phyloP scores from a whole-genome alignment of 1,284 basidiomycete species.

The Chiua sp. region DNA sequence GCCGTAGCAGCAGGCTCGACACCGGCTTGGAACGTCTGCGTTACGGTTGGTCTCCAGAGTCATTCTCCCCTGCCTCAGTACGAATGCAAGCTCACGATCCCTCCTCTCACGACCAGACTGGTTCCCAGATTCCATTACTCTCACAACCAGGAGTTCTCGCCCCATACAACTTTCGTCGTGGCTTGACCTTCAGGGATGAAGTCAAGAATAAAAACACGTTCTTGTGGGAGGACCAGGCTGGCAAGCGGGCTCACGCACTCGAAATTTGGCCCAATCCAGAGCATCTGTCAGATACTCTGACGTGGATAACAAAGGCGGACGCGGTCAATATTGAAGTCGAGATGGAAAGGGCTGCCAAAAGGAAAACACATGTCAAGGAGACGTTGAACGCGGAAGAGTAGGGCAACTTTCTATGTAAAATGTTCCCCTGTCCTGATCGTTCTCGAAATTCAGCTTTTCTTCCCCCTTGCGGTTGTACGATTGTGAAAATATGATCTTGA shows the following conservation, averaged over 20 bases:
- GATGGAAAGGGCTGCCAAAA: too few relatives aligned
- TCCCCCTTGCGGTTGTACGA: slow-evolving; percentile 3
- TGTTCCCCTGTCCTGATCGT: background rate
- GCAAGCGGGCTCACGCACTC: background rate
- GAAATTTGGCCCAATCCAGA: background rate
- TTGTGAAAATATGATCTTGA: slow-evolving; percentile 1
- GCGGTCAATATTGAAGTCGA: background rate
- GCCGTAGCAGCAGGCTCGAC: too few relatives aligned
- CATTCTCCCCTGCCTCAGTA: too few relatives aligned
- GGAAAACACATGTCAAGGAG: too few relatives aligned
- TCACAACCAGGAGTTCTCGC: background rate
- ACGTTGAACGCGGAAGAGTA: background rate
- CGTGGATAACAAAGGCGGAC: background rate
- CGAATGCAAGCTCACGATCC: background rate
- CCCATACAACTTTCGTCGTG: background rate
- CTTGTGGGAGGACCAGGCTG: background rate
- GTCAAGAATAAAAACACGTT: background rate
- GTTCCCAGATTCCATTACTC: background rate
- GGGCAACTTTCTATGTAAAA: background rate
- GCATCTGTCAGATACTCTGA: background rate
- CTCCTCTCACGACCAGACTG: background rate
- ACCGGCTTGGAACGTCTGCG: too few relatives aligned
- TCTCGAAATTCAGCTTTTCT: background rate
- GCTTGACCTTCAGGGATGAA: background rate
- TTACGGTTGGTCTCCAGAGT: too few relatives aligned